phyloP scores from a whole-genome alignment of 2,329 filamentous ascomycete genomes.

The Apiospora arundinis region DNA sequence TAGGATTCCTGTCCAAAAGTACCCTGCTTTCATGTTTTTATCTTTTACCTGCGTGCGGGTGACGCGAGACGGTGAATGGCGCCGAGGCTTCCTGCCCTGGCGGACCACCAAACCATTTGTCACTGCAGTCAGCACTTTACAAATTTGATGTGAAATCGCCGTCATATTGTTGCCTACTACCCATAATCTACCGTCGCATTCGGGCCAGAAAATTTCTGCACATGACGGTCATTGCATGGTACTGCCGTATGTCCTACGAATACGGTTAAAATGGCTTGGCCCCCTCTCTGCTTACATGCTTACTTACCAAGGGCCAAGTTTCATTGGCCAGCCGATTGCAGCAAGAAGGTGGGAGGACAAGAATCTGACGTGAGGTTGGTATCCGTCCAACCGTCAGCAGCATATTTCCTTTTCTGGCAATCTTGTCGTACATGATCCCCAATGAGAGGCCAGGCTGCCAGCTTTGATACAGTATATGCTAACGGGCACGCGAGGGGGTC shows the following conservation, averaged over 20 bases:
- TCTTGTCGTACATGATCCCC: neutral
- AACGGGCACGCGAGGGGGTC: neutral
- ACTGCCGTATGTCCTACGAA: slow-evolving; percentile 3
- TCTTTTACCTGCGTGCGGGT: neutral
- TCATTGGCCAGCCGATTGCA: neutral
- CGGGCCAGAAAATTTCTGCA: slow-evolving; percentile 6
- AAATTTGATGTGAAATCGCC: neutral
- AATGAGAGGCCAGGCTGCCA: slow-evolving; percentile 5
- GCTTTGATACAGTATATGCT: neutral
- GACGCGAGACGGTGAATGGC: slow-evolving; percentile 8
- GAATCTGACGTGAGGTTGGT: slow-evolving; percentile 23
- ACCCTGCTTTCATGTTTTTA: neutral
- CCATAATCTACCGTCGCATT: slow-evolving; percentile 14
- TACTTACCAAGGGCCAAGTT: neutral
- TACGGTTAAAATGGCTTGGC: slow-evolving; percentile 5
- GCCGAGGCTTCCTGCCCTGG: neutral
- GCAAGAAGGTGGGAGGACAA: slow-evolving; percentile 17
- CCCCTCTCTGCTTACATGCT: neutral
- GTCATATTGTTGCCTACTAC: neutral
- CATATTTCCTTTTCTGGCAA: neutral
- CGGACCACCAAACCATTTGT: neutral
- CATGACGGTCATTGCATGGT: slow-evolving; percentile 11
- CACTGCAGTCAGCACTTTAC: slow-evolving; percentile 21
- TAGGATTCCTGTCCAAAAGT: neutral
- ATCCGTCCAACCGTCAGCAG: slow-evolving; percentile 19